Base-by-base conservation (phyloP, 441 rosid genomes). In the Croton setiger region DNA sequence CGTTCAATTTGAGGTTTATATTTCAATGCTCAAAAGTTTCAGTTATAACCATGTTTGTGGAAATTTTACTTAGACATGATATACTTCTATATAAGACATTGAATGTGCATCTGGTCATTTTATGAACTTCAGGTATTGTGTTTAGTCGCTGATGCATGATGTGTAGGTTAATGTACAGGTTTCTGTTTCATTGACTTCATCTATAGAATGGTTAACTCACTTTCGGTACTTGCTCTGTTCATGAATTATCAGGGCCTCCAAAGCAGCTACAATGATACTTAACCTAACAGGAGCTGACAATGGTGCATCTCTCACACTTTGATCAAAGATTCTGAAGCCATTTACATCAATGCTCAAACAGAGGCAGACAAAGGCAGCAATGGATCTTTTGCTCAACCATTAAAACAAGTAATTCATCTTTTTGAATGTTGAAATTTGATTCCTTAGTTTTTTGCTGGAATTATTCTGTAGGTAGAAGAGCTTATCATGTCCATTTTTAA, bases 201-300 rank as follows among this genome's bases (percentile, higher is more conserved):
- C 43, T 15, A 39, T 12, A n/a, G 1, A 64, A 14, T 65, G 23
- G 13, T 64, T 45, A 15, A 27, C 31, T 27, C 31, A 27, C 31
- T 64, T 57, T n/a, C n/a, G n/a, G n/a, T 48, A 43, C 17, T 67
- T 56, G 7, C 13, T 15, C 33, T 8, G 27, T 33, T n/a, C 5
- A 41, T 23, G 53, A 2, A 63, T 33, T 53, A 27, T 72, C 79
- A 92, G 99, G 99, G 95, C 96, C 69, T 64, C 68, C 71, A 94
- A 90, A 84, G 99, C 99, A 69, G 94, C 97, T 18, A 85, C 91
- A 4, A 80, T 86, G 92, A 90, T 92, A 70, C 81, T 92, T 66
- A 94, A 92, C 82, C 89, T 94, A 69, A 79, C 93, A 3, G 89
- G 79, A 5, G 91, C 97, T 20, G 99, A 94, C 75, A 94, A 90